Conservation (phyloP, 169 alveolate species). For the Plasmodium vinckei region DNA sequence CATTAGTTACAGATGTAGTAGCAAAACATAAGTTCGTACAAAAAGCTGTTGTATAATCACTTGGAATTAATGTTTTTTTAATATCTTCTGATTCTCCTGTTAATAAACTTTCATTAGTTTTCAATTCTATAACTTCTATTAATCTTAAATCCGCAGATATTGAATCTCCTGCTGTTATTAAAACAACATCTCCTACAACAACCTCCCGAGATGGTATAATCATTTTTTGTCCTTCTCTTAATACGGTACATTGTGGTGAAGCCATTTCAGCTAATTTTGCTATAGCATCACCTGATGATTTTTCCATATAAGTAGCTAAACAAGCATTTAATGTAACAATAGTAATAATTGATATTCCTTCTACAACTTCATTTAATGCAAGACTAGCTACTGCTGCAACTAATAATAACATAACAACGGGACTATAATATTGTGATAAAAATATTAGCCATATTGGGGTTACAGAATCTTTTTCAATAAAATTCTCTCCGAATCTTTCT, state of each 20-base stretch:
- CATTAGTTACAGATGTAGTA: constrained; percentile 93
- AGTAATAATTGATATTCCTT: constrained; percentile 90
- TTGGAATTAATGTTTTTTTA: constrained; percentile 84
- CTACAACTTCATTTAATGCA: constrained; percentile 90
- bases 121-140: constrained; percentile 91
- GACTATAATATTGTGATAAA: constrained; percentile 87
- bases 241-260: constrained; percentile 92
- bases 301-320: constrained; percentile 94
- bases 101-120: constrained; percentile 94
- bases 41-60: constrained; percentile 86
- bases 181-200: constrained; percentile 95
- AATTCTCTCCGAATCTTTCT: constrained; percentile 89
- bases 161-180: constrained; percentile 92
- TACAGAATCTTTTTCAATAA: constrained; percentile 87
- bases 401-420: constrained; percentile 88
- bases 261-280: constrained; percentile 93
- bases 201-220: constrained; percentile 90
- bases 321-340: constrained; percentile 92
- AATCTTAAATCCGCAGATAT: constrained; percentile 95
- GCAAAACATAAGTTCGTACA: constrained; percentile 94
- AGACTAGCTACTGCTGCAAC: constrained; percentile 89
- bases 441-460: constrained; percentile 90
- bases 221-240: constrained; percentile 87
- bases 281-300: constrained; percentile 91
- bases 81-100: constrained; percentile 95